Evolutionary conservation across 2,329 filamentous ascomycete genomes (phyloP).

Genomic region (Ceratocystis variospora): DNA sequence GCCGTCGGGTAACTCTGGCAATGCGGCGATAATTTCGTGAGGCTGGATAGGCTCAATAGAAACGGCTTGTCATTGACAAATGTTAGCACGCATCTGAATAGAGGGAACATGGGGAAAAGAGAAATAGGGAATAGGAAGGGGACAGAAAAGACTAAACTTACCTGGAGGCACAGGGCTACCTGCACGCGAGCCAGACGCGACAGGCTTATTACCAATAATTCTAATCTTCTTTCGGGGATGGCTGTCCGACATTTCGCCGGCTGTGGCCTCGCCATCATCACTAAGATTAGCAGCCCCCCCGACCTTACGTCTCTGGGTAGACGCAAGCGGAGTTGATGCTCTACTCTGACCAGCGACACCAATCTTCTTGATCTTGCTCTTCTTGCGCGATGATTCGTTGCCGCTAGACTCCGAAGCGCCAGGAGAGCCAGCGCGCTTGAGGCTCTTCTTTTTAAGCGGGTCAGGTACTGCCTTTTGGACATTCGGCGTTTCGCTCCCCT

Average conservation of each 20-base stretch:
- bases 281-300: slow-evolving; percentile 47
- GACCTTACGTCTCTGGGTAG: slow-evolving; percentile 32
- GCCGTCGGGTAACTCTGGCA: slow-evolving; percentile 37
- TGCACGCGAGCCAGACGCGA: slow-evolving; percentile 43
- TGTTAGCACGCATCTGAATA: too few species aligned
- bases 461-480: slow-evolving; percentile 35
- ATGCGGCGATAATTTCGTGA: slow-evolving; percentile 40
- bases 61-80: slow-evolving; percentile 10
- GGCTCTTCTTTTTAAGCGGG: slow-evolving; percentile 43
- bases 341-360: slow-evolving; percentile 28
- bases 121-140: too few species aligned
- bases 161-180: slow-evolving; percentile 39
- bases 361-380: slow-evolving; percentile 49
- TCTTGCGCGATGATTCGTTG: slow-evolving; percentile 74
- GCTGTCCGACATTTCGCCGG: slow-evolving; percentile 51
- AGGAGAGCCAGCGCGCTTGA: slow-evolving; percentile 78
- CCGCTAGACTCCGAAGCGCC: slow-evolving; percentile 82
- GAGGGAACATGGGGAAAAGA: too few species aligned
- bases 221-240: slow-evolving; percentile 37
- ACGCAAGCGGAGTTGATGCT: slow-evolving; percentile 22
- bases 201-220: slow-evolving; percentile 38
- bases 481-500: slow-evolving; percentile 42
- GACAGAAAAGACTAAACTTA: too few species aligned
- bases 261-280: slow-evolving; percentile 62
- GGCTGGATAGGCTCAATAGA: slow-evolving; percentile 31